phyloP scores from a whole-genome alignment of 108 stramenopile species.

The Nitzschia palea region DNA sequence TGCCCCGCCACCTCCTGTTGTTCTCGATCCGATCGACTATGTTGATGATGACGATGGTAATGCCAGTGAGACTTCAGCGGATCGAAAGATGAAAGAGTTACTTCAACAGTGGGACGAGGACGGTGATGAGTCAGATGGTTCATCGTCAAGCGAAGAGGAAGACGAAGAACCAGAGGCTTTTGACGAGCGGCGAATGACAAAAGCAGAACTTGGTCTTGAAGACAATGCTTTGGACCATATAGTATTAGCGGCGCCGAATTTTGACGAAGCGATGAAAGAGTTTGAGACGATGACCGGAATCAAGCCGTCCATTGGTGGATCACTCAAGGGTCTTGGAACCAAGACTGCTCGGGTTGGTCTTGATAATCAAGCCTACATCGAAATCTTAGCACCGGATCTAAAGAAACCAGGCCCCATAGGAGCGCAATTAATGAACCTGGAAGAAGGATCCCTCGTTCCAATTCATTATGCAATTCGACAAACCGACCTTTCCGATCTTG shows the following conservation, averaged over 20 bases:
- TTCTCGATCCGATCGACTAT: constrained; percentile 3
- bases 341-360: constrained; percentile 16
- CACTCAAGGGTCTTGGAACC: constrained; percentile 14
- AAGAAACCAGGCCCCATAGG: constrained; percentile 16
- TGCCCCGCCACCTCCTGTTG: background rate
- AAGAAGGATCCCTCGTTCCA: constrained; percentile 11
- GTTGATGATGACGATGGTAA: constrained; percentile 8
- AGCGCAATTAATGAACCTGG: constrained; percentile 1
- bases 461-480: constrained; percentile 22
- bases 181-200: constrained; percentile 9
- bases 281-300: constrained; percentile 30
- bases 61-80: constrained; percentile 17
- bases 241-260: constrained; percentile 22
- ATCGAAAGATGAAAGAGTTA: constrained; percentile 8
- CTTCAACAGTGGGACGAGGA: constrained; percentile 21
- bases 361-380: constrained; percentile 17
- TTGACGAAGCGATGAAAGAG: constrained; percentile 20
- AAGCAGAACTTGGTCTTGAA: constrained; percentile 14
- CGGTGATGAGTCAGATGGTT: background rate
- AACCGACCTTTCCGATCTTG: constrained; percentile 3
- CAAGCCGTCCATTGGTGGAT: constrained; percentile 4
- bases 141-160: constrained; percentile 1
- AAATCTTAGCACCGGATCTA: constrained; percentile 28
- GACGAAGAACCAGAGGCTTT: background rate
- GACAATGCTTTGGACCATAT: constrained; percentile 25